A percentile compares a stretch with the other conserved stretches of the same genome.
Conservation (phyloP, 2,329 filamentous ascomycete genomes). For the Aspergillus sp. region DNA sequence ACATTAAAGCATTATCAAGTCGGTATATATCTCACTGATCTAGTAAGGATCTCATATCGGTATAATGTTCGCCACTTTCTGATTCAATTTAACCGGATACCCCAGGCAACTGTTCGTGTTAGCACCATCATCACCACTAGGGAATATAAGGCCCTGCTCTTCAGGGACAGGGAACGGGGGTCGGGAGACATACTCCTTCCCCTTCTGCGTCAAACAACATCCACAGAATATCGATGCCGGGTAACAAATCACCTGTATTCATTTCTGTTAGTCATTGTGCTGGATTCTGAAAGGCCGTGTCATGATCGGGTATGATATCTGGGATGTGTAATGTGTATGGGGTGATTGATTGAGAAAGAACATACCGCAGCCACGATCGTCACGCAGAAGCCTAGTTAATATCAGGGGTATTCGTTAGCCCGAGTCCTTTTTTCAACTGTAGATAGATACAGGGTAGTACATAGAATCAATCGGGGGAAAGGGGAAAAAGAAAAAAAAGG, state of each 20-base stretch:
- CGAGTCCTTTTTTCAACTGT: not conserved
- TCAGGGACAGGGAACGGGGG: not conserved
- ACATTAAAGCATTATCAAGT: too few species aligned
- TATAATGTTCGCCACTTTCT: constrained; percentile 52
- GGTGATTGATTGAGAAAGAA: not conserved
- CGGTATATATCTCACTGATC: too few species aligned
- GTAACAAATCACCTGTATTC: constrained; percentile 52
- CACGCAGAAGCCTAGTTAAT: constrained; percentile 40
- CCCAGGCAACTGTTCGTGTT: constrained; percentile 47
- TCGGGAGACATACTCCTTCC: constrained; percentile 49
- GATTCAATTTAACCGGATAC: constrained; percentile 53
- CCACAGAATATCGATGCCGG: constrained; percentile 57
- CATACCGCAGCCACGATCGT: constrained; percentile 51
- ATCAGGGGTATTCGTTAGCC: not conserved
- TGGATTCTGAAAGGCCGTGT: too few species aligned
- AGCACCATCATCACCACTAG: not conserved
- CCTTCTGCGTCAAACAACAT: constrained; percentile 55
- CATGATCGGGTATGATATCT: too few species aligned
- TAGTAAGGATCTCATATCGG: constrained; percentile 19
- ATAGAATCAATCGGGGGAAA: not conserved
- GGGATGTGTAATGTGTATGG: too few species aligned
- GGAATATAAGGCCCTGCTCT: not conserved
- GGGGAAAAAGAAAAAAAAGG: too few species aligned
- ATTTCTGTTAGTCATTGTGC: too few species aligned
- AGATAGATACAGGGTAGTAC: not conserved